Percentiles rank a stretch among this genome's conserved stretches.
Evolutionary conservation across 1,139 yeast species (phyloP).

Genomic region (Saccharomycopsis phalli): DNA sequence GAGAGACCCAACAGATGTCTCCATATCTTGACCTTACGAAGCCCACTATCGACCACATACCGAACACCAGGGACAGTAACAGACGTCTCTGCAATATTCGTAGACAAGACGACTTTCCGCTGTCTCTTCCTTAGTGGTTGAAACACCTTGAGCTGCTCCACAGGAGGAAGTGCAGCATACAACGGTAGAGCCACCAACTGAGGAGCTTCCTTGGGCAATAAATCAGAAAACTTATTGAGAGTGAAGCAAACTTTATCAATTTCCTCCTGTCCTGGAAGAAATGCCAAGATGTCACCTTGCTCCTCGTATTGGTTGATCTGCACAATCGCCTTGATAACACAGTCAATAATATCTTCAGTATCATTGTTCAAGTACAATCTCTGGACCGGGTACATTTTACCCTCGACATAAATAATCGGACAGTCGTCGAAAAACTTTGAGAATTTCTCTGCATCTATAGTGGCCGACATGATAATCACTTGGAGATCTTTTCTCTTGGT

Average conservation of each 20-base stretch:
- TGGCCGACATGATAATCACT: conserved; percentile 79
- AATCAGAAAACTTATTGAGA: conserved; percentile 51
- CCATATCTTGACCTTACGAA: conserved; percentile 91
- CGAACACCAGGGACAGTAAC: conserved; percentile 94
- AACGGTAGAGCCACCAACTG: conserved; percentile 68
- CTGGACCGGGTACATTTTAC: conserved; percentile 80
- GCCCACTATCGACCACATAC: conserved; percentile 87
- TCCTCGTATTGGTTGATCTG: conserved; percentile 75
- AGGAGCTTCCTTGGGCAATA: conserved; percentile 70
- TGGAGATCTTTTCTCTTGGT: conserved; percentile 36
- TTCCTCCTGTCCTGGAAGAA: conserved; percentile 95
- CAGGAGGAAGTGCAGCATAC: conserved; percentile 88
- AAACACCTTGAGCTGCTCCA: conserved; percentile 72
- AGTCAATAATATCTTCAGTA: conserved; percentile 77
- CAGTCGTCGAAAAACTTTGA: conserved; percentile 69
- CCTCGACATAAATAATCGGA: conserved; percentile 78
- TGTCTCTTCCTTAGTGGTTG: conserved; percentile 46
- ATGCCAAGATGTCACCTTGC: conserved; percentile 82
- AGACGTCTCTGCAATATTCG: conserved; percentile 96
- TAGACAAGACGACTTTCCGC: conserved; percentile 80
- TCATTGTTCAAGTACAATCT: conserved; percentile 52
- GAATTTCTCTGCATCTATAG: conserved; percentile 87
- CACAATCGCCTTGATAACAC: conserved; percentile 62
- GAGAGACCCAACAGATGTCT: conserved; percentile 86
- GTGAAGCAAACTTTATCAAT: conserved; percentile 76